Evolutionary conservation across 176 grass and related monocot genomes (phyloP).

Genomic region (Rhipidocladum racemiflorum): DNA sequence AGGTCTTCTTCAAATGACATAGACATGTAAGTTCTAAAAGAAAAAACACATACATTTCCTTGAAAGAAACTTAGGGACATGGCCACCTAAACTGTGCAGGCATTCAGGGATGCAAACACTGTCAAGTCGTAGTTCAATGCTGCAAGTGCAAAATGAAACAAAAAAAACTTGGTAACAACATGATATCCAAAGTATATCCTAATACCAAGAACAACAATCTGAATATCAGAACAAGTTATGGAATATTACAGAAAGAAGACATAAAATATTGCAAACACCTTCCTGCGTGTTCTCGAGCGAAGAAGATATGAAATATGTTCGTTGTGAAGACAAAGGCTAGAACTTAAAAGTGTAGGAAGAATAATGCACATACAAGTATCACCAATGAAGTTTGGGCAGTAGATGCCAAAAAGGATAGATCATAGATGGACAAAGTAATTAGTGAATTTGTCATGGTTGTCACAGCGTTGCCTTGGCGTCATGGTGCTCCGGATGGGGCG

Average conservation of each 20-base stretch:
- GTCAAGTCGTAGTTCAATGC: not conserved
- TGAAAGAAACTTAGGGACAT: not conserved
- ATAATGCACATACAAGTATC: not conserved
- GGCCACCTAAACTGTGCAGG: not conserved
- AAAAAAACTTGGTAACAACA: not conserved
- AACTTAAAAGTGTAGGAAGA: not conserved
- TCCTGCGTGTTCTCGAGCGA: not conserved
- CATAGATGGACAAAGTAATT: not conserved
- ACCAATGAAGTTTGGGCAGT: not conserved
- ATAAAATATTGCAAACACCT: not conserved
- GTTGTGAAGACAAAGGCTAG: not conserved
- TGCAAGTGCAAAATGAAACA: slow-evolving; percentile 10
- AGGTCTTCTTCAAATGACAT: not conserved
- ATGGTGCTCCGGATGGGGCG: too few species aligned
- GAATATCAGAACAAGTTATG: not conserved
- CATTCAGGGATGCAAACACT: not conserved
- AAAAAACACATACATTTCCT: not conserved
- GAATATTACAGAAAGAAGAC: slow-evolving; percentile 9
- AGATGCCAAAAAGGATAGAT: not conserved
- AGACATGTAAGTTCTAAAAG: not conserved
- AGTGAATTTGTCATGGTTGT: not conserved
- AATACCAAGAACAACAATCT: not conserved
- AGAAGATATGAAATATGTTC: slow-evolving; percentile 17
- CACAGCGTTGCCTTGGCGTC: too few species aligned
- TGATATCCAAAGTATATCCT: slow-evolving; percentile 9